A percentile compares a stretch with the other conserved stretches of the same genome.
These are phyloP conservation scores for Oryza meyeriana DNA, from an alignment of 176 grass and related monocot genomes.

Conservation along the genomic window DNA sequence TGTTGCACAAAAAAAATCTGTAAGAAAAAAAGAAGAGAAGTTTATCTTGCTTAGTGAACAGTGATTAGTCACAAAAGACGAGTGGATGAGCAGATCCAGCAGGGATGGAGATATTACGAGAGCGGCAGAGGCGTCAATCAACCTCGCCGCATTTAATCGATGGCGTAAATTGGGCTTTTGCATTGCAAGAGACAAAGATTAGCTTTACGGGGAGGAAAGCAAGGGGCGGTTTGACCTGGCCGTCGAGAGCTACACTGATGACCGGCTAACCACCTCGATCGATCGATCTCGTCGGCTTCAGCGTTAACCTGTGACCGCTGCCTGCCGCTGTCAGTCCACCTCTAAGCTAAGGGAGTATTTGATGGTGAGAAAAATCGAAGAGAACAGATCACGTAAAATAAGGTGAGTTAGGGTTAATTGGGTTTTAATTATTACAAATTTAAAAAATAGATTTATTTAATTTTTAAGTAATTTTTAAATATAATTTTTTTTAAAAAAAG, in stretches of 20 bases:
- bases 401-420: no score
- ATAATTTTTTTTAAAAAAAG: no score
- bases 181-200: conserved; percentile 14
- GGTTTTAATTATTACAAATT: no score
- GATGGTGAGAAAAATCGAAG: no score
- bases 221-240: conserved; percentile 23
- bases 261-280: not conserved
- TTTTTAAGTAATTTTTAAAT: no score
- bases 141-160: not conserved
- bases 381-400: no score
- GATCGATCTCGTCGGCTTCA: not conserved
- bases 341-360: no score
- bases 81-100: not conserved
- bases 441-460: no score
- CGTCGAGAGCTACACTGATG: not conserved
- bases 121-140: not conserved
- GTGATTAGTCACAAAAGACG: not conserved
- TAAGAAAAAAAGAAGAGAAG: not conserved
- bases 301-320: conserved; percentile 18
- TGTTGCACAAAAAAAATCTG: not conserved
- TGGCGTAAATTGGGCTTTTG: not conserved
- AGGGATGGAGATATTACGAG: not conserved
- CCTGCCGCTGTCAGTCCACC: not conserved
- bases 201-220: conserved; percentile 20
- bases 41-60: not conserved